Evolutionary conservation across 2,329 filamentous ascomycete species (phyloP), one percentile per base, ranked within the genome.

Genomic region (Fusarium veterinarium): DNA sequence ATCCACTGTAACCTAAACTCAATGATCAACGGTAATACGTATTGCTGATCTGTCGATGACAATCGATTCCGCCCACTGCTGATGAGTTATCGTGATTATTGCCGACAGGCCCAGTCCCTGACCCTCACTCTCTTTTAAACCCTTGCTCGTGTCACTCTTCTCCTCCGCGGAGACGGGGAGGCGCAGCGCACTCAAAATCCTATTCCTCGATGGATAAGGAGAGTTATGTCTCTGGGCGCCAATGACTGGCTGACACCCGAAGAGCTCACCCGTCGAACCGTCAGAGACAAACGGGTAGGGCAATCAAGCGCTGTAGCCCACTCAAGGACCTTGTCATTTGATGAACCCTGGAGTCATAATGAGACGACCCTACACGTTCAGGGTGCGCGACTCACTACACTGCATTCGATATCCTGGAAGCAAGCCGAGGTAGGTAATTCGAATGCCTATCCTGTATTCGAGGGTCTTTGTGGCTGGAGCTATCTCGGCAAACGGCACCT

Each of bases 21-120:
- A 62, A 61, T 48, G 60, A 49, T 66, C 60, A 56, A 66, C 59
- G 52, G 59, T n/a, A 19, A 59, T 62, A 62, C n/a, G 41, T 46
- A 38, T 53, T 62, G 41, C 37, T 67, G 63, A 40, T 53, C 63
- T 31, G 63, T 62, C 46, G 55, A 67, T 67, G 46, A 48, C 37
- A 67, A 67, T 67, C 31, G 67, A 67, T 62, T 30, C 48, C 38
- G 30, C 19, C 37, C 57, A 40, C 28, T 40, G 49, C 38, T n/a
- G 48, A 44, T 14, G 40, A 12, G 28, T 37, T 40, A 28, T 44
- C 19, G 49, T 35, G 37, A 48, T 35, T 28, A 42, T 42, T 28
- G 23, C 25, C 31, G 19, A 48, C 48, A 16, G 23, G 25, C 30
- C 20, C 35, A 31, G 17, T 17, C 19, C 52, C 30, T 49, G 30